Base-by-base conservation (phyloP, 2,329 filamentous ascomycete genomes). In the Leptographium flavum region DNA sequence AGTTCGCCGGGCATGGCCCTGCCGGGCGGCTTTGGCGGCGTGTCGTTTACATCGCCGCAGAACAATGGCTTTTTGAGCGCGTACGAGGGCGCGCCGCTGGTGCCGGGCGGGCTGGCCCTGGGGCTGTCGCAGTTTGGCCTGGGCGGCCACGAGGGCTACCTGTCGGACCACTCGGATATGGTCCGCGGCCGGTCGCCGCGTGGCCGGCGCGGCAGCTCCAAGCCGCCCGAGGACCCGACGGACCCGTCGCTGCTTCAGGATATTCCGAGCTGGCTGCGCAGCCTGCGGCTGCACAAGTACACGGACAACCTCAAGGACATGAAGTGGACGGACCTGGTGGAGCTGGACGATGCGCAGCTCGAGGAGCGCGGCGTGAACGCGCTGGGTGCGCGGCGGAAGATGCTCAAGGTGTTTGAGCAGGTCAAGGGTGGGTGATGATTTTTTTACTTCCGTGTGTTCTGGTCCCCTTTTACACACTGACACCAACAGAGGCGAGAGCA, bases 331-430 rank as follows among this genome's bases (percentile, higher is more conserved):
- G 92, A 98, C 45, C 67, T 98, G 55, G 70, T 98, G 49, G 84
- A 92, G 62, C 69, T 98, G 54, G 87, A 95, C 57, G 92, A 98
- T 55, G 88, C 88, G 59, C 88, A 86, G 41, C 70, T 98, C 51
- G 90, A 96, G 65, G 84, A 87, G 23, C 82, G 87, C 43, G 92
- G 92, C 42, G 92, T 98, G 28, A 95, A 94, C 61, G 92, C 92
- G 45, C 74, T 96, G 46, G 92, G 92, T 55, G 92, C 92, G 17
- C 74, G 92, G 54, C 83, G 90, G 60, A 98, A 98, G 75, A 93
- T 98, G 86, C 69, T 98, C 49, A 98, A 98, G 77, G 92, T 96
- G 46, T 96, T 96, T 64, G 92, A 96, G 57, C 88, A 95, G 69
- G 90, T 96, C 57, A 87, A 79, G 65, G 83, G 77, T 79, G 25